Conservation (phyloP, 306 rosid genomes). For the Prunus dulcis region DNA sequence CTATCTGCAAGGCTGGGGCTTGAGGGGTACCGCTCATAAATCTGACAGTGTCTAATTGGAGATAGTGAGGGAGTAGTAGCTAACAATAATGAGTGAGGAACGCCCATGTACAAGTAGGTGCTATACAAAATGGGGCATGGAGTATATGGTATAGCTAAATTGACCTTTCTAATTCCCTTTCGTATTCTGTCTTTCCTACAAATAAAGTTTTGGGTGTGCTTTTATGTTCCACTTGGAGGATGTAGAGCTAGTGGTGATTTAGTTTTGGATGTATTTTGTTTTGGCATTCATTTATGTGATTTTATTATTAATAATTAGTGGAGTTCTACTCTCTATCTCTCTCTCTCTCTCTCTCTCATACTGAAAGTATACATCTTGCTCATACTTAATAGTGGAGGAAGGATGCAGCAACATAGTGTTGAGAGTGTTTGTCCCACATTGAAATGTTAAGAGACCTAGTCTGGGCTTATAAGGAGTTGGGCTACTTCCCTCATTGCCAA, state of each 20-base stretch:
- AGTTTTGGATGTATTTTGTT: constrained; percentile 3
- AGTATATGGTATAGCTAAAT: constrained; percentile 42
- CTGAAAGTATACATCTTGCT: background rate
- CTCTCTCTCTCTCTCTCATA: background rate
- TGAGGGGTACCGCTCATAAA: constrained; percentile 46
- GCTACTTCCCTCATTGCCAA: too few relatives aligned
- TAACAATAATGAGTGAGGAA: constrained; percentile 30
- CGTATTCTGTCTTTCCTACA: constrained; percentile 28
- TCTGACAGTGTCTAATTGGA: constrained; percentile 8
- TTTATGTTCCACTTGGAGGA: constrained; percentile 29
- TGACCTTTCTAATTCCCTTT: constrained; percentile 37
- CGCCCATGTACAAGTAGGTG: constrained; percentile 34
- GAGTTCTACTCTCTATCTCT: background rate
- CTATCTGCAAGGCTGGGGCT: constrained; percentile 76
- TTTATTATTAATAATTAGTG: background rate
- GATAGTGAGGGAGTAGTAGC: constrained; percentile 22
- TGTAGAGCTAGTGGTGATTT: constrained; percentile 15
- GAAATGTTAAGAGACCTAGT: too few relatives aligned
- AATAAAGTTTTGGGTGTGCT: constrained; percentile 44
- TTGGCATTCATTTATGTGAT: background rate
- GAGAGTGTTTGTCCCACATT: too few relatives aligned
- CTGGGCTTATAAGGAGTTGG: too few relatives aligned
- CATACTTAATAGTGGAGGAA: background rate
- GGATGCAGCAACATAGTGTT: background rate
- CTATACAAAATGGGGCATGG: constrained; percentile 39